Percentiles rank a stretch among this genome's conserved stretches.
phyloP scores from a whole-genome alignment of 2,329 filamentous ascomycete genomes.

The Aspergillus sp. region DNA sequence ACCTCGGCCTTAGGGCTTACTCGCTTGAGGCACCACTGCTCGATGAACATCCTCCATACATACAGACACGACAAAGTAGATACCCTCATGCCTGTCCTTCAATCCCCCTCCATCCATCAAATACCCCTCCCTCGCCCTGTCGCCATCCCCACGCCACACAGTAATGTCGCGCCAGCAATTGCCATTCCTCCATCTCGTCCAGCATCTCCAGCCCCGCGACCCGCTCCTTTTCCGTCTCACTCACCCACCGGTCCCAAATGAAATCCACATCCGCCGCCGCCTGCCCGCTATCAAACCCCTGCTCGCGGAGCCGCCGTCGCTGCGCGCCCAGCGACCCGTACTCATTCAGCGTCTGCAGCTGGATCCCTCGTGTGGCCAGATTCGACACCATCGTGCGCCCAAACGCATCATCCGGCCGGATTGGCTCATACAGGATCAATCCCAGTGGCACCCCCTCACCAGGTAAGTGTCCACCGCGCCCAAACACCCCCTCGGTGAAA shows the following conservation, averaged over 20 bases:
- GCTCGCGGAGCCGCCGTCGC: conserved; percentile 59
- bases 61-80: neutral
- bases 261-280: conserved; percentile 60
- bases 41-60: neutral
- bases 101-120: conserved; percentile 36
- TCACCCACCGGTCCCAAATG: conserved; percentile 78
- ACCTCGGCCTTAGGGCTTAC: neutral
- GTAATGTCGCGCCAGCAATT: conserved; percentile 82
- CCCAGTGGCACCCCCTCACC: conserved; percentile 41
- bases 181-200: conserved; percentile 95
- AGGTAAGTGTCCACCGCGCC: neutral
- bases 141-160: conserved; percentile 86
- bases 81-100: conserved; percentile 21
- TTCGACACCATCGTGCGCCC: conserved; percentile 91
- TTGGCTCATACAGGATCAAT: conserved; percentile 83
- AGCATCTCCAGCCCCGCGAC: conserved; percentile 79
- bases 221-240: conserved; percentile 68
- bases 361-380: conserved; percentile 74
- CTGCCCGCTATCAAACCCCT: conserved; percentile 62
- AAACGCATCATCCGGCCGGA: conserved; percentile 79
- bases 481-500: conserved; percentile 56
- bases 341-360: conserved; percentile 74
- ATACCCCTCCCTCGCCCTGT: conserved; percentile 31
- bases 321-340: conserved; percentile 71
- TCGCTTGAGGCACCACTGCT: neutral